These are phyloP conservation scores for Coix lacrymajobi DNA, from an alignment of 176 grass and related monocot species.

Conservation along the genomic window DNA sequence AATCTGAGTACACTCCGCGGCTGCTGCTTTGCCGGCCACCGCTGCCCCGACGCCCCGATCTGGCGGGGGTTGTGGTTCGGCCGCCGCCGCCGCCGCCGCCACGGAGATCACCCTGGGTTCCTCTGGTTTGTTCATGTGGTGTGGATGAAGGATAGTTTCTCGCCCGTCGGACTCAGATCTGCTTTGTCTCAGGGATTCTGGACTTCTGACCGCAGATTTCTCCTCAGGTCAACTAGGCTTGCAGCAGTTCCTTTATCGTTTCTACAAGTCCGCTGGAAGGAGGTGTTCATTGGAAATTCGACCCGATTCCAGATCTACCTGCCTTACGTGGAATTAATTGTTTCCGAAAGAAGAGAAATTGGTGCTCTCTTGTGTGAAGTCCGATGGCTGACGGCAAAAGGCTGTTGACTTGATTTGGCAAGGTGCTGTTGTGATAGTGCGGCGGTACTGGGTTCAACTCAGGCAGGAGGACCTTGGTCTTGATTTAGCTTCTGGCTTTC, in stretches of 20 bases:
- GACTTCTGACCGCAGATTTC: conserved; percentile 22
- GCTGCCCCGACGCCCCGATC: not conserved
- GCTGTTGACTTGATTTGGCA: conserved; percentile 29
- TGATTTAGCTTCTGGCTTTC: conserved; percentile 25
- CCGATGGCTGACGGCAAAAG: not conserved
- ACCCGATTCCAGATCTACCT: conserved; percentile 30
- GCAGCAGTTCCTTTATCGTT: not conserved
- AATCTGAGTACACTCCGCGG: conserved; percentile 33
- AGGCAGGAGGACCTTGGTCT: not conserved
- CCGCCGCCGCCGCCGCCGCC: not conserved
- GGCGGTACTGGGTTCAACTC: not conserved
- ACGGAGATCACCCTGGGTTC: conserved; percentile 10
- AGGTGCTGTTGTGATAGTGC: not conserved
- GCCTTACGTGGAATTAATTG: not conserved
- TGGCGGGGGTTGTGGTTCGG: not conserved
- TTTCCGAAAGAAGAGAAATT: not conserved
- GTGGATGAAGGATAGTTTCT: conserved; percentile 18
- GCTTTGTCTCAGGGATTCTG: conserved; percentile 31
- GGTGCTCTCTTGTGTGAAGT: not conserved
- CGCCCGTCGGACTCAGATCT: conserved; percentile 31
- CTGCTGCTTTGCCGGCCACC: conserved; percentile 11
- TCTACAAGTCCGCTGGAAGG: not conserved
- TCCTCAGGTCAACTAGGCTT: not conserved
- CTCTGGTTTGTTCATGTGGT: not conserved
- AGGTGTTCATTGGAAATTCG: not conserved